These are phyloP conservation scores for Paxillus ammoniavirescens DNA, from an alignment of 768 basidiomycete species.

Conservation along the genomic window DNA sequence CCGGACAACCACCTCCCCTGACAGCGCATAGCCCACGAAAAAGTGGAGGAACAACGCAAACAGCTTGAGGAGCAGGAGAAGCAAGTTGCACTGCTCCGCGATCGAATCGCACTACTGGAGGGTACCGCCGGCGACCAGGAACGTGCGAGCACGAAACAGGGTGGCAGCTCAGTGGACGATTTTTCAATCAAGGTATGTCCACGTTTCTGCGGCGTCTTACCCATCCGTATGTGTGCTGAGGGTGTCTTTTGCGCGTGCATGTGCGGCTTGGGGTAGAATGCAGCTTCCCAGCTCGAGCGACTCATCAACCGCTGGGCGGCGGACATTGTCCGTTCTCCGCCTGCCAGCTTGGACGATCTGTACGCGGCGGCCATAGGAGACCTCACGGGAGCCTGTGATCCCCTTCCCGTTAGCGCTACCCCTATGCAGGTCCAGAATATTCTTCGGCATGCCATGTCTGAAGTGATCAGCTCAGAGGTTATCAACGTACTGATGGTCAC, in stretches of 20 bases:
- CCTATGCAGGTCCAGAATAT: slow-evolving; percentile 78
- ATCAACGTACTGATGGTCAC: slow-evolving; percentile 87
- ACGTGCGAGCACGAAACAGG: slow-evolving; percentile 30
- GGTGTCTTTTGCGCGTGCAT: background rate
- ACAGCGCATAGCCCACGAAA: slow-evolving; percentile 84
- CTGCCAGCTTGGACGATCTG: slow-evolving; percentile 49
- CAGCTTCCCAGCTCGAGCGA: slow-evolving; percentile 79
- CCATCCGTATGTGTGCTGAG: background rate
- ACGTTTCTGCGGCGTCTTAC: background rate
- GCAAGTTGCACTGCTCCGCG: slow-evolving; percentile 71
- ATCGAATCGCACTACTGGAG: slow-evolving; percentile 72
- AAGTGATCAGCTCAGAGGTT: slow-evolving; percentile 71
- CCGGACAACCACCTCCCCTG: background rate
- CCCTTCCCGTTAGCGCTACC: slow-evolving; percentile 42
- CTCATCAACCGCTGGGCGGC: slow-evolving; percentile 88
- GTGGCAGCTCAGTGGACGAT: slow-evolving; percentile 74
- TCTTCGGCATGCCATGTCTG: slow-evolving; percentile 77
- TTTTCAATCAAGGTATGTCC: slow-evolving; percentile 78
- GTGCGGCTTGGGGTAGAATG: slow-evolving; percentile 47
- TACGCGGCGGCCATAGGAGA: slow-evolving; percentile 61
- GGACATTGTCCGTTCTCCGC: slow-evolving; percentile 61
- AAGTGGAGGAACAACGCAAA: slow-evolving; percentile 76
- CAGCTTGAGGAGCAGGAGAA: slow-evolving; percentile 84
- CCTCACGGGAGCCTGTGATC: slow-evolving; percentile 50
- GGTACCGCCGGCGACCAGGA: slow-evolving; percentile 48